These are phyloP conservation scores for Penicillium corylophilum DNA, from an alignment of 2,329 filamentous ascomycete species.

Conservation along the genomic window DNA sequence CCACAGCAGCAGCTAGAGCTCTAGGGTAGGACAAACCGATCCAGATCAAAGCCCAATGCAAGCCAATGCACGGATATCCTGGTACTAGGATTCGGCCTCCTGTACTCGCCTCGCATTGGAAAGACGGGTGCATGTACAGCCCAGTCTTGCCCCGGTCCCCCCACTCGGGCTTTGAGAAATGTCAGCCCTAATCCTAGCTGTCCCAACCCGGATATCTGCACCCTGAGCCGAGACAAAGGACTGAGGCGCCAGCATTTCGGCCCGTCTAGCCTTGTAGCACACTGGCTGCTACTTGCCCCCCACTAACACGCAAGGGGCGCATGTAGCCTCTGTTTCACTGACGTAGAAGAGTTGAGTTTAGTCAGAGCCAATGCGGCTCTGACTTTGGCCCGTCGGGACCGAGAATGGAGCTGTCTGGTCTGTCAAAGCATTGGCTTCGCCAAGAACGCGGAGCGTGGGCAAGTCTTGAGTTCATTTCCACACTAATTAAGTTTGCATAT, in stretches of 20 bases:
- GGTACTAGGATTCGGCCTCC: slow-evolving; percentile 6
- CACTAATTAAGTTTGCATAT: not conserved
- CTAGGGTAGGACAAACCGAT: no score
- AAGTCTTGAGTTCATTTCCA: not conserved
- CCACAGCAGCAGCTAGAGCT: not conserved
- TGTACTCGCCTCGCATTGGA: slow-evolving; percentile 7
- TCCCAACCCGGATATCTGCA: not conserved
- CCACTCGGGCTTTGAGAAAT: not conserved
- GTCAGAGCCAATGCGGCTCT: not conserved
- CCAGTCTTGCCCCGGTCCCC: not conserved
- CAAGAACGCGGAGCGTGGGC: not conserved
- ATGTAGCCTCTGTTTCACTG: not conserved
- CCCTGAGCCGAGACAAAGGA: not conserved
- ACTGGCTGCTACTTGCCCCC: not conserved
- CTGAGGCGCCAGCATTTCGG: not conserved
- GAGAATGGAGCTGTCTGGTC: not conserved
- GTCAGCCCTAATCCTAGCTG: not conserved
- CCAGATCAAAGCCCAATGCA: slow-evolving; percentile 11
- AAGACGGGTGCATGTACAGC: not conserved
- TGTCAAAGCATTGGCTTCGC: not conserved
- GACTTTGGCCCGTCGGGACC: no score
- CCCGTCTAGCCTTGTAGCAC: not conserved
- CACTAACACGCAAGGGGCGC: slow-evolving; percentile 2
- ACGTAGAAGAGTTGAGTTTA: not conserved
- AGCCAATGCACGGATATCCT: slow-evolving; percentile 10